A percentile compares a stretch with the other conserved stretches of the same genome.
Conservation (phyloP, 1,284 basidiomycete genomes). For the Hortiboletus rubellus region DNA sequence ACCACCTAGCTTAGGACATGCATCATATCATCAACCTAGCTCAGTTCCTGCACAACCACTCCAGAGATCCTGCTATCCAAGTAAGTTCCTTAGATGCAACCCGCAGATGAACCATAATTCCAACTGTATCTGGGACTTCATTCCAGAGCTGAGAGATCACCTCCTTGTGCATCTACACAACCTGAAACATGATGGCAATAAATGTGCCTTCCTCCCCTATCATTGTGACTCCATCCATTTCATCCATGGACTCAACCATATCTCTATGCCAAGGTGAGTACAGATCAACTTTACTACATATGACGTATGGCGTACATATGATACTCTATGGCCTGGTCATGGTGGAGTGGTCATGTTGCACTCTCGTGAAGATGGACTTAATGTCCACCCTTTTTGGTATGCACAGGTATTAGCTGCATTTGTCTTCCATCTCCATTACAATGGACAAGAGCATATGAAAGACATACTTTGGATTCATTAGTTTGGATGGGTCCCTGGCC, state of each 20-base stretch:
- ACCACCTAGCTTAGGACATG: not conserved
- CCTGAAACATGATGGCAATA: conserved; percentile 3
- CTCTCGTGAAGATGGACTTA: conserved; percentile 4
- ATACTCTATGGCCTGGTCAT: conserved; percentile 24
- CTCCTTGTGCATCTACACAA: not conserved
- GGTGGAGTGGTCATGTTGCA: conserved; percentile 10
- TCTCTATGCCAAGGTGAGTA: not conserved
- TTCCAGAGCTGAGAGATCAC: not conserved
- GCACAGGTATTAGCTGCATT: conserved; percentile 14
- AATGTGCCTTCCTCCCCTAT: not conserved
- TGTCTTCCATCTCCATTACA: not conserved
- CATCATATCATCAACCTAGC: not conserved
- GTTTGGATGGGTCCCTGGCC: no score
- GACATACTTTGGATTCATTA: conserved; percentile 12
- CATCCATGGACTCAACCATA: not conserved
- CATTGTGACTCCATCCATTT: not conserved
- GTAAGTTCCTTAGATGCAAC: no score
- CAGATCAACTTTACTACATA: conserved; percentile 37
- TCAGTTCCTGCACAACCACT: no score
- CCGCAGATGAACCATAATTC: no score
- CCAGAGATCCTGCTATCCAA: no score
- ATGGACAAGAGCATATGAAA: not conserved
- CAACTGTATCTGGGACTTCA: not conserved
- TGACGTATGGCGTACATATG: conserved; percentile 9
- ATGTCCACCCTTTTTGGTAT: conserved; percentile 30